phyloP scores from a whole-genome alignment of 495 filamentous ascomycete genomes.

The Choiromyces venosus region DNA sequence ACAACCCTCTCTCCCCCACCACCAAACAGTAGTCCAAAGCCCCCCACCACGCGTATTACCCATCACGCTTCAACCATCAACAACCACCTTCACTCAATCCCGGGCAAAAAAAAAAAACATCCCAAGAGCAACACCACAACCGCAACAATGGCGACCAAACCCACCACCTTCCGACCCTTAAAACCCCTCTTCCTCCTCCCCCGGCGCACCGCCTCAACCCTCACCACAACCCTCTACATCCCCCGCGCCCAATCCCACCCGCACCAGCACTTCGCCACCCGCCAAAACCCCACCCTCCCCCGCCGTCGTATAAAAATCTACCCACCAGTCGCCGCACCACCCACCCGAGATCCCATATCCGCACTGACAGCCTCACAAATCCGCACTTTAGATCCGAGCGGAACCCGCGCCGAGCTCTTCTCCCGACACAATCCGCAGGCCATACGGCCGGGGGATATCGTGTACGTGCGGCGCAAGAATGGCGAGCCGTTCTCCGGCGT shows the following conservation, averaged over 20 bases:
- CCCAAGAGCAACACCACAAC: conserved; percentile 2
- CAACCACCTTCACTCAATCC: background rate
- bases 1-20: conserved; percentile 10
- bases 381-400: conserved; percentile 69
- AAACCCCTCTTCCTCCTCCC: conserved; percentile 20
- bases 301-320: conserved; percentile 37
- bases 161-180: background rate
- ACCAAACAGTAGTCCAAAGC: background rate
- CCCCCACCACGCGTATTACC: background rate
- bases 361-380: conserved; percentile 62
- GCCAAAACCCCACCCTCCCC: conserved; percentile 33
- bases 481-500: conserved; percentile 80
- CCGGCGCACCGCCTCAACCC: conserved; percentile 44
- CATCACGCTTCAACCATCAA: background rate
- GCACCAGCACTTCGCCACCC: background rate
- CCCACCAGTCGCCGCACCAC: conserved; percentile 35
- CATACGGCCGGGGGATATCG: conserved; percentile 74
- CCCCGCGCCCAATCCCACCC: conserved; percentile 15
- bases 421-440: conserved; percentile 65
- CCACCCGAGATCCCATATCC: conserved; percentile 57
- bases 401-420: conserved; percentile 75
- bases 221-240: conserved; percentile 29
- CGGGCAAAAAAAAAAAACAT: background rate
- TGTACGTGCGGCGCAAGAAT: conserved; percentile 71
- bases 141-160: conserved; percentile 6